These are phyloP conservation scores for Chamaenerion angustifolium DNA, from an alignment of 345 rosid genomes.

Conservation along the genomic window DNA sequence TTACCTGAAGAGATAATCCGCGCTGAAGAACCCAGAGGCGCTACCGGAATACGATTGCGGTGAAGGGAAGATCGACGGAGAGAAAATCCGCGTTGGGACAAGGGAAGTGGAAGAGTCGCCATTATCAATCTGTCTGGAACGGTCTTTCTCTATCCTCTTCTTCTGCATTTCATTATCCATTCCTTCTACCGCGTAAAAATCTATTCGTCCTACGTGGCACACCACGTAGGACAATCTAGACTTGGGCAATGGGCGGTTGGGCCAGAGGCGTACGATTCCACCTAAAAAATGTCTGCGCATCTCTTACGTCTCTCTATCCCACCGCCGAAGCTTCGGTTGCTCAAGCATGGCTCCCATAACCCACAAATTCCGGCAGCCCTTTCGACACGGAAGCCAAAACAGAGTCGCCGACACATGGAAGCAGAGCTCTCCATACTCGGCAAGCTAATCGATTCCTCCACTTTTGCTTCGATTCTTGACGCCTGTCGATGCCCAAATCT, in stretches of 20 bases:
- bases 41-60: conserved; percentile 11
- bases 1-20: conserved; percentile 42
- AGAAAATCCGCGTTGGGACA: conserved; percentile 4
- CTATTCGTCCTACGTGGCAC: too few relatives aligned
- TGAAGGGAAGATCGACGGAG: conserved; percentile 9
- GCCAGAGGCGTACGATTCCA: too few relatives aligned
- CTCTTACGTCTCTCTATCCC: conserved; percentile 1
- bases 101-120: conserved; percentile 6
- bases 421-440: conserved; percentile 9
- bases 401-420: not conserved
- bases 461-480: conserved; percentile 36
- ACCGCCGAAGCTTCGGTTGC: not conserved
- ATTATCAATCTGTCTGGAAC: not conserved
- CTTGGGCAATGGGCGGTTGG: too few relatives aligned
- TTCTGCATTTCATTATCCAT: conserved; percentile 14
- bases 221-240: too few relatives aligned
- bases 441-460: conserved; percentile 17
- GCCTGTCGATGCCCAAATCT: conserved; percentile 24
- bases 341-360: conserved; percentile 2
- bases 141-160: conserved; percentile 5
- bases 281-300: conserved; percentile 1
- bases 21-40: conserved; percentile 15
- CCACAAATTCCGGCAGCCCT: not conserved
- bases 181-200: not conserved
- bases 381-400: not conserved